Conservation (phyloP, 2,329 filamentous ascomycete species). For the Aspergillus pseudotamarii region DNA sequence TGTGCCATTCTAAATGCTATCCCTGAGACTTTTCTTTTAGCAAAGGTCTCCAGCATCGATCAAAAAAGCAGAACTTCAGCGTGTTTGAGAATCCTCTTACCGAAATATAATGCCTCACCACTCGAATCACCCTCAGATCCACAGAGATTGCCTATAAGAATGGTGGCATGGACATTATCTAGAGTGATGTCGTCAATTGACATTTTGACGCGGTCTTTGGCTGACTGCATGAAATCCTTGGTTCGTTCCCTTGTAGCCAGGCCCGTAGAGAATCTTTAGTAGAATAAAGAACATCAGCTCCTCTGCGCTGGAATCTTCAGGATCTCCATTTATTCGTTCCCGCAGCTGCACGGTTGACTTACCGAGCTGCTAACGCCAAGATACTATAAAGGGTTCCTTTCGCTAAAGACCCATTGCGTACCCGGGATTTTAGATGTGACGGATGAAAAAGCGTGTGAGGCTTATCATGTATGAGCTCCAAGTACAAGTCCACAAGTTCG, state of each 20-base stretch:
- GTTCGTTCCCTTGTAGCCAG: neutral
- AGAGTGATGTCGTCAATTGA: constrained; percentile 17
- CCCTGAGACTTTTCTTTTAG: neutral
- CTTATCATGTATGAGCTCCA: constrained; percentile 10
- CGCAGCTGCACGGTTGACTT: neutral
- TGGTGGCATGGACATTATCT: constrained; percentile 36
- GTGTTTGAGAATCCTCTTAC: constrained; percentile 14
- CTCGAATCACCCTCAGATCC: constrained; percentile 26
- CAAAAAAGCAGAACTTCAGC: neutral
- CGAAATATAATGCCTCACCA: constrained; percentile 35
- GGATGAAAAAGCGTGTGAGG: constrained; percentile 12
- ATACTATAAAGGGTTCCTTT: constrained; percentile 3
- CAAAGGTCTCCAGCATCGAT: neutral
- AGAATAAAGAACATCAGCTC: neutral
- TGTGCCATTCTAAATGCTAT: neutral
- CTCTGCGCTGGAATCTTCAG: neutral
- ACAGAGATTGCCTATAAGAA: constrained; percentile 33
- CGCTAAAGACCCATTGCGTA: neutral
- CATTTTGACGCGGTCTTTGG: constrained; percentile 18
- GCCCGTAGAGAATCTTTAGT: neutral
- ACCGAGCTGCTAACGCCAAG: constrained; percentile 3
- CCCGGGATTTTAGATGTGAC: neutral
- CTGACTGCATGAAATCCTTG: constrained; percentile 50
- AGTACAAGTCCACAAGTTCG: constrained; percentile 5
- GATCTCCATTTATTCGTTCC: neutral